Conservation (phyloP, 208 protist species). For the Entamoeba histolytica region DNA sequence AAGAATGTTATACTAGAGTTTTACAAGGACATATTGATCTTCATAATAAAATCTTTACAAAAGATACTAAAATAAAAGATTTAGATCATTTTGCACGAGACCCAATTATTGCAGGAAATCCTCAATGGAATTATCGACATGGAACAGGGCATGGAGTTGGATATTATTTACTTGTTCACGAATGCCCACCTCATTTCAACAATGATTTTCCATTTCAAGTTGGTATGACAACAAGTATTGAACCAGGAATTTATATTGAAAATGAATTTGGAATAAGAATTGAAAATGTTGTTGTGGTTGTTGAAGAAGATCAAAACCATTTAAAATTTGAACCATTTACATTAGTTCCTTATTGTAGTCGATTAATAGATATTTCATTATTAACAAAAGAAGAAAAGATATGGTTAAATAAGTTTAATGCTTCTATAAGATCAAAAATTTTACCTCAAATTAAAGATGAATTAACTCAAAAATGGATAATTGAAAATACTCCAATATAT, state of each 20-base stretch:
- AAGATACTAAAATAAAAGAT: neutral
- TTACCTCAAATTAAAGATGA: neutral
- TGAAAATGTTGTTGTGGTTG: neutral
- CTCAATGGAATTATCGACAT: conserved; percentile 29
- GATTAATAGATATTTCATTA: neutral
- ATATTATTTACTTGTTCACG: conserved; percentile 25
- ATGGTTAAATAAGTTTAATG: conserved; percentile 1
- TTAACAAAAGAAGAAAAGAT: neutral
- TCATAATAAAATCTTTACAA: neutral
- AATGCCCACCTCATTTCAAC: conserved; percentile 12
- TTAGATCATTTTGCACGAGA: neutral
- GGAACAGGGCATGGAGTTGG: conserved; percentile 37
- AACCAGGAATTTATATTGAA: neutral
- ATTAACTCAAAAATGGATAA: neutral
- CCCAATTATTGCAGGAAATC: neutral
- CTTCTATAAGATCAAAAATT: neutral
- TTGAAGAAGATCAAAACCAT: neutral
- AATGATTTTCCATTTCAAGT: neutral
- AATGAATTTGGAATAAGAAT: neutral
- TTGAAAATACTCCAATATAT: neutral
- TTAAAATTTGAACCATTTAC: conserved; percentile 1
- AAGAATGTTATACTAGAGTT: neutral
- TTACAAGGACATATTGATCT: neutral
- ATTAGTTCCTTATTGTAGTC: neutral
- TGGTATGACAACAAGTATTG: neutral